Evolutionary conservation across 2,329 filamentous ascomycete genomes (phyloP), one percentile per base, ranked within the genome.

Genomic region (Penicillium crustosum): DNA sequence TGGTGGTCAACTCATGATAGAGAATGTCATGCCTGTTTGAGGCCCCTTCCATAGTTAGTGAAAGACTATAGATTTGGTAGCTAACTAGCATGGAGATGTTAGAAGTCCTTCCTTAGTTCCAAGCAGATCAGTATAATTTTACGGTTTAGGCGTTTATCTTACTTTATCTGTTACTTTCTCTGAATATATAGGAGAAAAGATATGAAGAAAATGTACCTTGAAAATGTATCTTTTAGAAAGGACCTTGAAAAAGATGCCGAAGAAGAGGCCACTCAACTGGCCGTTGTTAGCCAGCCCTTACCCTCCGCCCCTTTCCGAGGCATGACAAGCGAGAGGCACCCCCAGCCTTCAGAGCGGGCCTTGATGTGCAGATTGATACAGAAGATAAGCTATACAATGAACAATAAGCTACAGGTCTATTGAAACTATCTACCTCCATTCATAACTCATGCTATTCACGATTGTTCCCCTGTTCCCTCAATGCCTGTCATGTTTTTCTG

Each of bases 1-100:
- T 61, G 63, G 63, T 33, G 62, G 66, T 58, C 58, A 64, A 60
- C 61, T 67, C 61, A 61, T 61, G 60, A 72, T 73, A 72, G 71
- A 73, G 60, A 69, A 70, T 67, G 62, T 67, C 61, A 64, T 56
- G 65, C 64, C 62, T 60, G 58, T 56, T 58, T 55, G 52, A 60
- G 59, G 55, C 53, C 35, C 54, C 44, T 63, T 61, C 29, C 53
- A 53, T 55, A 53, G 39, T 39, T 45, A 25, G 15, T 43, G 43
- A 13, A 41, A 21, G 41, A 17, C 25, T 33, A 42, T 55, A 42
- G 53, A 43, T 38, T 51, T 51, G 21, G 53, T 51, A 51, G 36
- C 23, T 51, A 17, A 27, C n/a, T 12, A 42, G 23, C 15, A 36
- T 47, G 36, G 29, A 36, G 21, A 36, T 27, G 6, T 19, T 35